phyloP scores from a whole-genome alignment of 2,329 filamentous ascomycete species.

The Chaetoscypha palmicola region DNA sequence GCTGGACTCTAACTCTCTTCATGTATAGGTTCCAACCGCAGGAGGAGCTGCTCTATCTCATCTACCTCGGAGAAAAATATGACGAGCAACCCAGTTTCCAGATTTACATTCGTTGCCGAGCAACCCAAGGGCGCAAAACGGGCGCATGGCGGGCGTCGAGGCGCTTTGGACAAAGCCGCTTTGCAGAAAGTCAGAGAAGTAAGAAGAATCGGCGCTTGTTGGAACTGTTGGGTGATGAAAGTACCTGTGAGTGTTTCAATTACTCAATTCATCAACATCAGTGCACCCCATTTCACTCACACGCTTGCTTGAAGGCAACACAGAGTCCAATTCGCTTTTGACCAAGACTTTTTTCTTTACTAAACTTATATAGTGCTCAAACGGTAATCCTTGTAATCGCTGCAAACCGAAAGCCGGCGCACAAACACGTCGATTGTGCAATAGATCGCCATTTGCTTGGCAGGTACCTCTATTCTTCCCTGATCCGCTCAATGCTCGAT shows the following conservation, averaged over 20 bases:
- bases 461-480: conserved; percentile 13
- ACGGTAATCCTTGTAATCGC: conserved; percentile 14
- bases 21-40: too few relatives aligned
- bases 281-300: too few relatives aligned
- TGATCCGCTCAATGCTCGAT: conserved; percentile 7
- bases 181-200: conserved; percentile 17
- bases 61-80: not conserved
- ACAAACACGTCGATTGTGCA: conserved; percentile 9
- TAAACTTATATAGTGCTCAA: conserved; percentile 15
- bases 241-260: conserved; percentile 14
- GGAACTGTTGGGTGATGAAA: conserved; percentile 24
- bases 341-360: not conserved
- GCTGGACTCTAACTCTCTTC: too few relatives aligned
- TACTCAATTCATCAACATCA: not conserved
- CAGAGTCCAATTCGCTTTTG: too few relatives aligned
- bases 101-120: conserved; percentile 14
- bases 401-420: conserved; percentile 10
- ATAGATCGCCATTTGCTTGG: conserved; percentile 11
- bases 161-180: conserved; percentile 13
- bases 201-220: conserved; percentile 20
- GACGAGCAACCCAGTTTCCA: not conserved
- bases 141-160: conserved; percentile 12
- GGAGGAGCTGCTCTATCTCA: not conserved
- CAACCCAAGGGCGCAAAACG: conserved; percentile 2
- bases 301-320: too few relatives aligned